phyloP scores from a whole-genome alignment of 805 yeast species.

The Sugiyamaella lignohabitans region DNA sequence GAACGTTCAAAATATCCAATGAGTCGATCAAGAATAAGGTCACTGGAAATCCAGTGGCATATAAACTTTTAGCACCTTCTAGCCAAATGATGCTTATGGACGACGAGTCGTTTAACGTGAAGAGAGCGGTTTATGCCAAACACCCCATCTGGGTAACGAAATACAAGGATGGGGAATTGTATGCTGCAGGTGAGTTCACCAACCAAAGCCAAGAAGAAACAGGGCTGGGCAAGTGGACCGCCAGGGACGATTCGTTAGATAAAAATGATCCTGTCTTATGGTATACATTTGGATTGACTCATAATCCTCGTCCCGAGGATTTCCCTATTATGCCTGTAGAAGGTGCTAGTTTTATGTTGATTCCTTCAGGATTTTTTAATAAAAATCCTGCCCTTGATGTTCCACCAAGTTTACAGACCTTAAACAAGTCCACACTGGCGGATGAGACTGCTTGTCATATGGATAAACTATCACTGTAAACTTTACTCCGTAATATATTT shows the following conservation, averaged over 20 bases:
- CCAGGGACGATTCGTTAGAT: slow-evolving; percentile 18
- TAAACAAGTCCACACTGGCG: slow-evolving; percentile 9
- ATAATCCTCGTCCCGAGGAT: slow-evolving; percentile 85
- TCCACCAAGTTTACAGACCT: slow-evolving; percentile 43
- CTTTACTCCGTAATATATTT: too few species aligned
- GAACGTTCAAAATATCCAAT: slow-evolving; percentile 51
- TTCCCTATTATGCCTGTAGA: slow-evolving; percentile 89
- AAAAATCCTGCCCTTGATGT: slow-evolving; percentile 75
- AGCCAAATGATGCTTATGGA: slow-evolving; percentile 68
- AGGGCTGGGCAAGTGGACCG: slow-evolving; percentile 14
- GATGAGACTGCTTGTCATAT: background rate
- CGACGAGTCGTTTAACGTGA: slow-evolving; percentile 65
- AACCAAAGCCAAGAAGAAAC: slow-evolving; percentile 32
- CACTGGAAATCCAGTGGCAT: slow-evolving; percentile 70
- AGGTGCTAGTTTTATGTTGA: slow-evolving; percentile 63
- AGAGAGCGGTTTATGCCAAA: slow-evolving; percentile 79
- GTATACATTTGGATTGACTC: slow-evolving; percentile 82
- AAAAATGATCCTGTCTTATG: slow-evolving; percentile 68
- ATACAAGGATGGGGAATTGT: slow-evolving; percentile 63
- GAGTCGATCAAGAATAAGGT: slow-evolving; percentile 59
- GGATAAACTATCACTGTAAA: background rate
- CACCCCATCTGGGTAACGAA: slow-evolving; percentile 63
- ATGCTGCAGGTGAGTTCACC: slow-evolving; percentile 59
- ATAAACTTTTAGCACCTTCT: slow-evolving; percentile 70
- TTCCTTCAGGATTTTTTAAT: slow-evolving; percentile 73